A percentile compares a stretch with the other conserved stretches of the same genome.
These are phyloP conservation scores for Sclerotinia nivalis DNA, from an alignment of 2,329 filamentous ascomycete genomes.

Conservation along the genomic window DNA sequence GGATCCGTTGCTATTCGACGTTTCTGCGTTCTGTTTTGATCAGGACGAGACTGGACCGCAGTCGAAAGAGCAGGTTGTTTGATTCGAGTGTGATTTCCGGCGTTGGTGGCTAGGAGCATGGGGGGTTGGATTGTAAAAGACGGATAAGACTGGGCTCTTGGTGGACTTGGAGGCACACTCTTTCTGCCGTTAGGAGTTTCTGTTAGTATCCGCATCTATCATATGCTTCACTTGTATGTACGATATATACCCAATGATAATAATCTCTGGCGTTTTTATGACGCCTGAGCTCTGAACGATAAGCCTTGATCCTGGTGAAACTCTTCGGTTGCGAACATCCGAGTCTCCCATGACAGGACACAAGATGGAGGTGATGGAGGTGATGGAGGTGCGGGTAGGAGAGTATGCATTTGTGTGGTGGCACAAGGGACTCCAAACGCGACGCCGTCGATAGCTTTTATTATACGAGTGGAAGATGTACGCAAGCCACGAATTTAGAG, in stretches of 20 bases:
- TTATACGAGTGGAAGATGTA: constrained; percentile 1
- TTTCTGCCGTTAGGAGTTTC: constrained; percentile 5
- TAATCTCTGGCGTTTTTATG: constrained; percentile 10
- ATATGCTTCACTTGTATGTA: constrained; percentile 11
- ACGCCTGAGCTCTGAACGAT: neutral
- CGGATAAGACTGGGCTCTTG: constrained; percentile 10
- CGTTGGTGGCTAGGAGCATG: constrained; percentile 17
- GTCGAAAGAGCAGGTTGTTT: constrained; percentile 12
- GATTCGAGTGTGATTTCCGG: constrained; percentile 12
- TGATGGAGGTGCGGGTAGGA: no score
- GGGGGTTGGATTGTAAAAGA: constrained; percentile 5
- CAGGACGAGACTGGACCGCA: constrained; percentile 31
- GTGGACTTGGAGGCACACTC: neutral
- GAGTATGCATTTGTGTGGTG: neutral
- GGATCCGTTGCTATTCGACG: constrained; percentile 40
- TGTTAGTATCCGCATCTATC: constrained; percentile 6
- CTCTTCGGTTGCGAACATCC: neutral
- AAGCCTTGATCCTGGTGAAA: neutral
- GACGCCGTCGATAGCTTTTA: neutral
- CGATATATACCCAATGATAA: constrained; percentile 15
- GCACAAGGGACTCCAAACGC: neutral
- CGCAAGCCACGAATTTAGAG: constrained; percentile 4
- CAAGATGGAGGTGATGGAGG: neutral
- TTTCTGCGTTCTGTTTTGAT: constrained; percentile 40
- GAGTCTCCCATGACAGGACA: neutral